Evolutionary conservation across 768 basidiomycete genomes (phyloP).

Genomic region (Imleria badia): DNA sequence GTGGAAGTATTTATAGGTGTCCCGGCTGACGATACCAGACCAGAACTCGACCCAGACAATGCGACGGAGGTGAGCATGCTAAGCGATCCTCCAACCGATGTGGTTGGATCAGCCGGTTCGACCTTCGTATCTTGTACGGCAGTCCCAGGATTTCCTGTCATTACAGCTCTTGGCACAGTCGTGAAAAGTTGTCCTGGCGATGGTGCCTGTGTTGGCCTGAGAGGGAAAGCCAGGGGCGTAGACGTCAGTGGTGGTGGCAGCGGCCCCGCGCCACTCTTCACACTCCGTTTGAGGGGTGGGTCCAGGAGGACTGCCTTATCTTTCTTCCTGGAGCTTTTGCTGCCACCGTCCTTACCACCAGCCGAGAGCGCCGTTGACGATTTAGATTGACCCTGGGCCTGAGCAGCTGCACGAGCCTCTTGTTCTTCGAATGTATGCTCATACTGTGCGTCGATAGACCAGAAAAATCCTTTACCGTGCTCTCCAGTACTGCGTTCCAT

Average conservation of each 20-base stretch:
- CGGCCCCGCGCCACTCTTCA: slow-evolving; percentile 58
- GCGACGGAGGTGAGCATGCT: not conserved
- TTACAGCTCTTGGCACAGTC: slow-evolving; percentile 1
- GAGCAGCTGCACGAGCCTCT: slow-evolving; percentile 48
- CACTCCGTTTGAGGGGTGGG: slow-evolving; percentile 67
- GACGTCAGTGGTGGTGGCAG: slow-evolving; percentile 71
- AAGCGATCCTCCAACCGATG: not conserved
- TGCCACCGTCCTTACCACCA: slow-evolving; percentile 37
- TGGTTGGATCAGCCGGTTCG: slow-evolving; percentile 1
- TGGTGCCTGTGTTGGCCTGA: slow-evolving; percentile 14
- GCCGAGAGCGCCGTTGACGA: slow-evolving; percentile 14
- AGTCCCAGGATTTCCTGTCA: not conserved
- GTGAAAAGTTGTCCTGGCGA: slow-evolving; percentile 6
- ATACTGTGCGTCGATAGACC: slow-evolving; percentile 81
- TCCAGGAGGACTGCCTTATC: slow-evolving; percentile 55
- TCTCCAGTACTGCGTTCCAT: slow-evolving; percentile 82
- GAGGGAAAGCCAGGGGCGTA: slow-evolving; percentile 55
- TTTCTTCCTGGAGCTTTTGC: slow-evolving; percentile 50
- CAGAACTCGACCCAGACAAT: slow-evolving; percentile 3
- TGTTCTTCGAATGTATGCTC: slow-evolving; percentile 71
- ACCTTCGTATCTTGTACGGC: slow-evolving; percentile 1
- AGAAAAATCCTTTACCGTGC: slow-evolving; percentile 90
- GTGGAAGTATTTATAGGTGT: slow-evolving; percentile 21
- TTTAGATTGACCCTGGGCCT: slow-evolving; percentile 29
- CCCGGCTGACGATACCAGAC: slow-evolving; percentile 1